Base-by-base conservation (phyloP, 2,329 filamentous ascomycete genomes). In the Cladosporium sp. region DNA sequence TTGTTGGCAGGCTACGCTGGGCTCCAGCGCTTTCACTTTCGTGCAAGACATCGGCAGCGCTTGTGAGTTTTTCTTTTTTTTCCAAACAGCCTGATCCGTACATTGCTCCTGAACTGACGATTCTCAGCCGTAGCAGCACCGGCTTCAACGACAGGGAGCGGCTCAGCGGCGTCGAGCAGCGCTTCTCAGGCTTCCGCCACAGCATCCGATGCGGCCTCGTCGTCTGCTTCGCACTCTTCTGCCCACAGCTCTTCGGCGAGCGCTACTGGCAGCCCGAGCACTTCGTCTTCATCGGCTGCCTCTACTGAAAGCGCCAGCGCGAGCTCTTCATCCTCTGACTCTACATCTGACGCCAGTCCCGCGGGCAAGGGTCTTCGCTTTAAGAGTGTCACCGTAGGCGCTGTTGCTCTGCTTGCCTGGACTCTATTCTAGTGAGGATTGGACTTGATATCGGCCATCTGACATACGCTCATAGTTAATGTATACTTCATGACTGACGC, bases 1-100 rank as follows among this genome's bases (percentile, higher is more conserved):
- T 36, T 56, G 53, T 24, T 56, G 53, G 53, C 53, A 56, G 53
- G 35, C 53, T 4, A 44, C 53, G 4, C n/a, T 56, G 13, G 53
- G 53, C 17, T 48, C 42, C 20, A 39, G 25, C 10, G 32, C 53
- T 8, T 48, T 56, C 15, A 56, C 53, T 20, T 48, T 56, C 28
- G 32, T 56, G 34, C 53, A 36, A 22, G 45, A 39, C 34, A 32
- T 56, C 4, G 42, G 35, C 4, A 34, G 15, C 20, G 19, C 42
- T 15, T 9, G 53, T 56, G 32, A 56, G 53, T 55, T 5, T 28
- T n/a, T n/a, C n/a, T n/a, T n/a, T n/a, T n/a, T n/a, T n/a, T n/a
- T 17, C n/a, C 4, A 8, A 3, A n/a, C 24, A 28, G 6, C 9
- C 10, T 28, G 13, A 9, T 28, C 13, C 22, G 8, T n/a, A 7